These are phyloP conservation scores for Misopates orontium DNA, from an alignment of 257 asterid genomes.

Conservation along the genomic window DNA sequence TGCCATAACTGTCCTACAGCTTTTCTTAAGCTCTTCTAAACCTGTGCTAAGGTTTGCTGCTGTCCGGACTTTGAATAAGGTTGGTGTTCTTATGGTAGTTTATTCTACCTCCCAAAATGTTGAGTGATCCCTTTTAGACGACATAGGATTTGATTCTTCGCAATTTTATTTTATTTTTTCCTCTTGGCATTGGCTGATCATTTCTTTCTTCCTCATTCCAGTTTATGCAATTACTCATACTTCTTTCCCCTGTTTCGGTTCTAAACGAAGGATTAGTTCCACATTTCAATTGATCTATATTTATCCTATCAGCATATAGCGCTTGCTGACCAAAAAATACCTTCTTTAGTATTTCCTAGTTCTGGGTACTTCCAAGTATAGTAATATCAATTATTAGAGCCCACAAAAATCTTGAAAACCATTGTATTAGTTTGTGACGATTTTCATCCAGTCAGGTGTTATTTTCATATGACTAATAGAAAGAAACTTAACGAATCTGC, in stretches of 20 bases:
- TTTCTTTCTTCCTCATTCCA: slow-evolving; percentile 14
- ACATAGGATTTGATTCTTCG: slow-evolving; percentile 6
- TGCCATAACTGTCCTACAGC: slow-evolving; percentile 87
- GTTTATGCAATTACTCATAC: not conserved
- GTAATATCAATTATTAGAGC: not conserved
- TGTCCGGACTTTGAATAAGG: slow-evolving; percentile 93
- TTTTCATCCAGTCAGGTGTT: not conserved
- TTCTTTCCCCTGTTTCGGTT: not conserved
- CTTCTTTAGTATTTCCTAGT: not conserved
- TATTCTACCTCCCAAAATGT: not conserved
- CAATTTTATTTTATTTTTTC: slow-evolving; percentile 8
- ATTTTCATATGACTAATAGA: not conserved
- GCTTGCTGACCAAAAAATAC: not conserved
- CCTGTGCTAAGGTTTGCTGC: slow-evolving; percentile 97
- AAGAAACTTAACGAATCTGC: not conserved
- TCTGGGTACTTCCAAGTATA: not conserved
- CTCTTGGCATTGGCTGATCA: slow-evolving; percentile 6
- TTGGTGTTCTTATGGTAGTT: slow-evolving; percentile 32
- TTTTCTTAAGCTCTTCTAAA: slow-evolving; percentile 87
- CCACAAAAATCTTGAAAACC: no score
- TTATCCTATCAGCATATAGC: slow-evolving; percentile 1
- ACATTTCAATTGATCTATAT: not conserved
- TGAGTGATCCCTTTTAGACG: not conserved
- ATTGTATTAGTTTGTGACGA: no score
- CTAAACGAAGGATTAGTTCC: no score